Conservation (phyloP, 306 rosid species). For the Vigna radiata region DNA sequence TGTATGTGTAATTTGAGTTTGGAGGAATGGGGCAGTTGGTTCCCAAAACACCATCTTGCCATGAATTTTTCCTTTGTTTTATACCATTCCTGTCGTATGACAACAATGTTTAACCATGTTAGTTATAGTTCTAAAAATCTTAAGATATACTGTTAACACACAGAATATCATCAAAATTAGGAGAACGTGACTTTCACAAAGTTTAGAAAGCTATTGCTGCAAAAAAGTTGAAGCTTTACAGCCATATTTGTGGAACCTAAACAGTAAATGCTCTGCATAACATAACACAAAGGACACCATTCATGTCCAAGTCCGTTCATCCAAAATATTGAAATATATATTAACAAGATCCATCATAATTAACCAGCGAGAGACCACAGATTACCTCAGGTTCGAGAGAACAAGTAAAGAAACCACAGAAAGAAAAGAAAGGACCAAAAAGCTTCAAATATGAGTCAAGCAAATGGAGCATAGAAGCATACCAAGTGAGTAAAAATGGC, state of each 20-base stretch:
- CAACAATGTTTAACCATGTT: constrained; percentile 27
- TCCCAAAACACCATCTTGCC: constrained; percentile 99
- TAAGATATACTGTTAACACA: background rate
- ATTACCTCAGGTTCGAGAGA: background rate
- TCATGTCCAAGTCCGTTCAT: background rate
- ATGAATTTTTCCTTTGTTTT: constrained; percentile 95
- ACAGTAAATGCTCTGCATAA: background rate
- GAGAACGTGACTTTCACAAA: constrained; percentile 1
- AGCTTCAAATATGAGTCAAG: constrained; percentile 7
- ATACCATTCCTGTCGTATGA: constrained; percentile 77
- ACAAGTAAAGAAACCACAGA: background rate
- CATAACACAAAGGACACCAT: background rate
- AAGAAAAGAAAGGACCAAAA: background rate
- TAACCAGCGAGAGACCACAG: background rate
- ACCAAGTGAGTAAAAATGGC: constrained; percentile 90
- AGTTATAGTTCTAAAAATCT: background rate
- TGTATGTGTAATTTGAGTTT: constrained; percentile 88
- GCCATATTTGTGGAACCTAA: background rate
- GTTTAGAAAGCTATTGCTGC: background rate
- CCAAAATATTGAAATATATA: background rate
- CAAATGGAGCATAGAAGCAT: constrained; percentile 35
- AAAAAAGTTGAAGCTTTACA: background rate
- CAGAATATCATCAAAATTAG: constrained; percentile 1
- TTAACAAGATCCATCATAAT: background rate
- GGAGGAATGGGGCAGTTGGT: constrained; percentile 94